A percentile compares a stretch with the other conserved stretches of the same genome.
phyloP scores from a whole-genome alignment of 495 filamentous ascomycete species.

The Patellaria atrata region DNA sequence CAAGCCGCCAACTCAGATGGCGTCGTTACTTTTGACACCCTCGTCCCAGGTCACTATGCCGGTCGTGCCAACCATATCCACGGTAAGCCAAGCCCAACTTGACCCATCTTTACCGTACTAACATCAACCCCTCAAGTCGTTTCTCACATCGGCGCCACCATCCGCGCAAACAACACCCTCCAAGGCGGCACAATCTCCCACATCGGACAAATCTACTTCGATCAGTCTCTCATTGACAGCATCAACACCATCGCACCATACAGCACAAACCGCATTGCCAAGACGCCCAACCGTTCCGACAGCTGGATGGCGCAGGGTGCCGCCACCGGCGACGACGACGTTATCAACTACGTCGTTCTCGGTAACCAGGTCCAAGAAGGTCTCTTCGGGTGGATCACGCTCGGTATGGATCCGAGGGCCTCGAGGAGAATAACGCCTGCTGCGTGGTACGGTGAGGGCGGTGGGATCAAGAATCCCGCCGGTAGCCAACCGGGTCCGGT shows the following conservation, averaged over 20 bases:
- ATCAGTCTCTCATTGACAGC: conserved; percentile 39
- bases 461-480: conserved; percentile 8
- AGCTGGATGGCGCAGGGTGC: conserved; percentile 33
- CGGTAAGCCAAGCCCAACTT: not conserved
- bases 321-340: conserved; percentile 37
- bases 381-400: conserved; percentile 41
- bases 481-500: conserved; percentile 6
- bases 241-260: conserved; percentile 45
- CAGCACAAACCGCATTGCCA: conserved; percentile 36
- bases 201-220: conserved; percentile 52
- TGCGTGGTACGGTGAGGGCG: conserved; percentile 3
- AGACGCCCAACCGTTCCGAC: conserved; percentile 41
- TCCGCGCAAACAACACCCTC: conserved; percentile 37
- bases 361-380: conserved; percentile 36
- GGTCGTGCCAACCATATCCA: conserved; percentile 45
- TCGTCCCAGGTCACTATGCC: conserved; percentile 45
- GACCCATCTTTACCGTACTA: not conserved
- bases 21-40: conserved; percentile 39
- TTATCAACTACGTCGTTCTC: conserved; percentile 40
- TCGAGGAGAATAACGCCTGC: conserved; percentile 5
- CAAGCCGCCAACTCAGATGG: conserved; percentile 36
- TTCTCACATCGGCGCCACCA: conserved; percentile 22
- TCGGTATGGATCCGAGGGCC: conserved; percentile 33
- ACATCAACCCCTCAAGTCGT: conserved; percentile 1
- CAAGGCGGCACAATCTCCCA: conserved; percentile 37